Percentiles rank a stretch among this genome's conserved stretches.
These are phyloP conservation scores for Globisporangium cylindrosporum DNA, from an alignment of 352 stramenopile species.

Conservation along the genomic window DNA sequence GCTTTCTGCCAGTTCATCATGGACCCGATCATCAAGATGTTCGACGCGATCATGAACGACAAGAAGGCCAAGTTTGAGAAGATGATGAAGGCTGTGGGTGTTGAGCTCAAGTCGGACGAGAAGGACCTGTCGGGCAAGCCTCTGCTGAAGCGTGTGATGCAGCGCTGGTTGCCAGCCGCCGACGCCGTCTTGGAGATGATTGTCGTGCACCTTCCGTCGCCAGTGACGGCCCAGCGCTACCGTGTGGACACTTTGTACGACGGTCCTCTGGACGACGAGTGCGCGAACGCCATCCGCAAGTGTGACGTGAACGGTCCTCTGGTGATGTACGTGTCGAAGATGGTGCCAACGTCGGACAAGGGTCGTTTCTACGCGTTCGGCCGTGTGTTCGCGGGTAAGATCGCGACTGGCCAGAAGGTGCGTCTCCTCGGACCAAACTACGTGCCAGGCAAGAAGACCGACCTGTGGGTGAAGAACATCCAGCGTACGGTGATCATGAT, in stretches of 20 bases:
- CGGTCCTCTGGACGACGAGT: slow-evolving; percentile 97
- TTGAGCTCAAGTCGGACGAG: slow-evolving; percentile 98
- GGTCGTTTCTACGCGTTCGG: slow-evolving; percentile 99
- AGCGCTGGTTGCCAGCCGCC: slow-evolving; percentile 98
- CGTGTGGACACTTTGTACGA: slow-evolving; percentile 99
- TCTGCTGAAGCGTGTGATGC: slow-evolving; percentile 98
- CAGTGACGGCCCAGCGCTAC: slow-evolving; percentile 95
- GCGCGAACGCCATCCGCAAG: slow-evolving; percentile 96
- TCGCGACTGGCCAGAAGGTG: slow-evolving; percentile 98
- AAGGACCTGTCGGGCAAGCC: slow-evolving; percentile 95
- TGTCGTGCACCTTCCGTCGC: slow-evolving; percentile 98
- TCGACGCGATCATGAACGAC: slow-evolving; percentile 99
- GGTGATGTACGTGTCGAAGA: slow-evolving; percentile 99
- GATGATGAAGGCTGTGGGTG: slow-evolving; percentile 95
- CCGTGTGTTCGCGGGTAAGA: slow-evolving; percentile 99
- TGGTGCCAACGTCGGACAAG: slow-evolving; percentile 99
- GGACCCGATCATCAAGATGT: slow-evolving; percentile 99
- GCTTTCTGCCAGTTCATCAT: slow-evolving; percentile 99
- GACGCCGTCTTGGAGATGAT: slow-evolving; percentile 99
- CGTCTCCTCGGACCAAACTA: slow-evolving; percentile 99
- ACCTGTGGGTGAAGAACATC: slow-evolving; percentile 99
- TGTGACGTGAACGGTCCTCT: slow-evolving; percentile 98
- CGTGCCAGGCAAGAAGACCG: slow-evolving; percentile 99
- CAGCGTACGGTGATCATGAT: slow-evolving; percentile 99
- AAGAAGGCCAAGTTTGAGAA: slow-evolving; percentile 99